phyloP scores from a whole-genome alignment of 106 monocot genomes.

The Allium sativum region DNA sequence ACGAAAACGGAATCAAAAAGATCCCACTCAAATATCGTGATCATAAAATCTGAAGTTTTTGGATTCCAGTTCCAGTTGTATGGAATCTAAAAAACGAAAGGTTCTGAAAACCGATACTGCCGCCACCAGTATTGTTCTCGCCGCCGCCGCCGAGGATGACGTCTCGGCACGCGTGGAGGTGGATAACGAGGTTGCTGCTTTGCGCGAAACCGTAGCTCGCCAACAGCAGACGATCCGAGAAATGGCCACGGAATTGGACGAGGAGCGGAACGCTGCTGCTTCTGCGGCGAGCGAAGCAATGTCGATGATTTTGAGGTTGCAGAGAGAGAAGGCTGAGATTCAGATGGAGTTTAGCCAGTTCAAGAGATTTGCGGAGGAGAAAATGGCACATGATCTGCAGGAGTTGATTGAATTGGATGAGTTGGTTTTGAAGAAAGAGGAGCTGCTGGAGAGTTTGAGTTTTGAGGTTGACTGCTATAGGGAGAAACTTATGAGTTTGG shows the following conservation, averaged over 20 bases:
- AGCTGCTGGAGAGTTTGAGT: background rate
- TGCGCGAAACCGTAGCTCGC: conserved; percentile 13
- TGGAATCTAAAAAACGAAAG: no score
- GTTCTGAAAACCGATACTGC: no score
- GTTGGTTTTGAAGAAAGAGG: conserved; percentile 5
- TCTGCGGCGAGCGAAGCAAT: conserved; percentile 29
- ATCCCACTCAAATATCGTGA: no score
- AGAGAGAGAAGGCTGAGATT: conserved; percentile 26
- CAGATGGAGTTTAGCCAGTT: conserved; percentile 34
- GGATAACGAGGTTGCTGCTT: conserved; percentile 16
- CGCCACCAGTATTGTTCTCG: background rate
- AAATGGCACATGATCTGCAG: conserved; percentile 6
- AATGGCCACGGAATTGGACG: conserved; percentile 22
- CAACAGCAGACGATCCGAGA: conserved; percentile 25
- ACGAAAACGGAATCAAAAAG: no score
- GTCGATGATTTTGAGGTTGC: conserved; percentile 35
- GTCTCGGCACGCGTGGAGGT: conserved; percentile 10
- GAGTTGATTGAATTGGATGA: conserved; percentile 11
- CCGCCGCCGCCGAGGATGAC: background rate
- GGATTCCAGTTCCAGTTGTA: no score
- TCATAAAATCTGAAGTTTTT: no score
- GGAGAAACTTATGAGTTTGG: conserved; percentile 2
- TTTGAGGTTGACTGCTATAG: conserved; percentile 3
- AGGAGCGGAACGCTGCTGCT: conserved; percentile 29
- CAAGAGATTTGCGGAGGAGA: conserved; percentile 29